Conservation (phyloP, 306 rosid genomes). For the Citrullus amarus region DNA sequence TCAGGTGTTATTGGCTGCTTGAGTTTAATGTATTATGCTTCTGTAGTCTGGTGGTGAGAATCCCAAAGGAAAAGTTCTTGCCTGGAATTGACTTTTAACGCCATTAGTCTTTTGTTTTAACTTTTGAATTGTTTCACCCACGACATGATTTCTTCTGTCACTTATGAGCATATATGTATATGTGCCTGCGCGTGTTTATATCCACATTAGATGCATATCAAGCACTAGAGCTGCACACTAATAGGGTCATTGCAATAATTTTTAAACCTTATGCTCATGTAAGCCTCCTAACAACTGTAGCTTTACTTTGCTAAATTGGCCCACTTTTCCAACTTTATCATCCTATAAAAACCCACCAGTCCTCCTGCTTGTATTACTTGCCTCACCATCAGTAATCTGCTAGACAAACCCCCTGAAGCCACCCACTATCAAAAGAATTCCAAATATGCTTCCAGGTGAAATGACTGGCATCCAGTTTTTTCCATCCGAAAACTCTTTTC, state of each 20-base stretch:
- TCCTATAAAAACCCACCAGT: constrained; percentile 9
- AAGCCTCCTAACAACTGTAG: constrained; percentile 1
- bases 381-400: not conserved
- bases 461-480: constrained; percentile 37
- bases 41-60: not conserved
- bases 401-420: constrained; percentile 3
- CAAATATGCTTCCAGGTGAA: constrained; percentile 49
- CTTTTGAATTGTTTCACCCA: not conserved
- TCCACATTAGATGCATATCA: constrained; percentile 10
- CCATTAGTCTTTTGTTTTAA: constrained; percentile 2
- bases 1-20: not conserved
- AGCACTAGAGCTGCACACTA: constrained; percentile 1
- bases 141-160: constrained; percentile 2
- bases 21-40: constrained; percentile 5
- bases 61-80: not conserved
- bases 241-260: not conserved
- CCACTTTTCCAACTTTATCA: constrained; percentile 12
- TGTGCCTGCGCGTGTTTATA: constrained; percentile 5
- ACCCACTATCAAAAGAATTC: not conserved
- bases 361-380: not conserved
- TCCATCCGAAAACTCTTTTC: constrained; percentile 34
- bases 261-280: constrained; percentile 5
- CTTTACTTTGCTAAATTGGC: constrained; percentile 4
- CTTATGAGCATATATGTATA: not conserved
- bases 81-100: constrained; percentile 3